These are phyloP conservation scores for Colletotrichum liaoningense DNA, from an alignment of 2,329 filamentous ascomycete genomes.

Conservation along the genomic window DNA sequence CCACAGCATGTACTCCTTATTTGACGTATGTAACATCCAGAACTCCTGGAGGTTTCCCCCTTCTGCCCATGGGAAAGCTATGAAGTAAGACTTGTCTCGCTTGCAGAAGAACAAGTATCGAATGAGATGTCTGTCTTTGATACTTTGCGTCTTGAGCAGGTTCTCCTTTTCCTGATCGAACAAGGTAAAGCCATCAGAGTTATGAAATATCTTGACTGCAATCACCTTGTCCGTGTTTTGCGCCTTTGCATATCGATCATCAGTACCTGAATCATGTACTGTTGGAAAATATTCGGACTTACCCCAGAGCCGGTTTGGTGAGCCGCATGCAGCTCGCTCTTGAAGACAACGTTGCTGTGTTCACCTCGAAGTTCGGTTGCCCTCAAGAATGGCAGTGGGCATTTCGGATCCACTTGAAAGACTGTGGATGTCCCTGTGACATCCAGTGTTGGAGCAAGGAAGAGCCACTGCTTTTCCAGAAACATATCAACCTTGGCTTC, in stretches of 20 bases:
- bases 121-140: conserved; percentile 6
- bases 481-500: not conserved
- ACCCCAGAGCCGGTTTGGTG: not conserved
- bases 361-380: not conserved
- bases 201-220: not conserved
- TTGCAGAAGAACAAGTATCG: not conserved
- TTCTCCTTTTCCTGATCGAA: not conserved
- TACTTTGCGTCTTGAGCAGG: not conserved
- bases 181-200: not conserved
- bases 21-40: not conserved
- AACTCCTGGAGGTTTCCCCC: conserved; percentile 12
- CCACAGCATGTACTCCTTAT: not conserved
- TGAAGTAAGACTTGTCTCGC: not conserved
- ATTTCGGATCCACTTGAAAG: not conserved
- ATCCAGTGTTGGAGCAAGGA: not conserved
- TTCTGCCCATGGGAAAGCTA: conserved; percentile 19
- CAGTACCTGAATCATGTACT: not conserved
- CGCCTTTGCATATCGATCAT: not conserved
- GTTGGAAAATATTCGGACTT: too few species aligned
- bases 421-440: not conserved
- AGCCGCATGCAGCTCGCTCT: not conserved
- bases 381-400: not conserved
- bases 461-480: not conserved
- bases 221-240: not conserved
- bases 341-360: not conserved